Evolutionary conservation across 495 filamentous ascomycete species (phyloP).

Genomic region (Lichina pygmaea): DNA sequence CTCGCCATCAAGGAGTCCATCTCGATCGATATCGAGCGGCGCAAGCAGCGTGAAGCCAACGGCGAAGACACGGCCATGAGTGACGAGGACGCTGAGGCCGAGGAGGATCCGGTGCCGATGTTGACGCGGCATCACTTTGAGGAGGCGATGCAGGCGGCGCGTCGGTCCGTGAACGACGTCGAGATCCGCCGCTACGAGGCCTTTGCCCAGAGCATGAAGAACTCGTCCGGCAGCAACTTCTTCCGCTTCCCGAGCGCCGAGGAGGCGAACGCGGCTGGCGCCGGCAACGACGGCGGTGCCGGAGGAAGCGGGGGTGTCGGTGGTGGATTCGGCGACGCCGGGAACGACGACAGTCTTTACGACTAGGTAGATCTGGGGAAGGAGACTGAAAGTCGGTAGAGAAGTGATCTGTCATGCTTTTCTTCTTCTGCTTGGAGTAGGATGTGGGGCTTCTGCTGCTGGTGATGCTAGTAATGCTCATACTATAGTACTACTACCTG

Average conservation of each 20-base stretch:
- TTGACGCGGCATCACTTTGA: constrained; percentile 93
- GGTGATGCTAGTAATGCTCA: no score
- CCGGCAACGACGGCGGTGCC: constrained; percentile 23
- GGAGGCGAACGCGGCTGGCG: constrained; percentile 26
- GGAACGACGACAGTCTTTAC: constrained; percentile 75
- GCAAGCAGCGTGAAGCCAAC: constrained; percentile 65
- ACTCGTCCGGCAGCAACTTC: constrained; percentile 74
- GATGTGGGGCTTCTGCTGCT: no score
- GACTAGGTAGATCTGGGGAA: constrained; percentile 13
- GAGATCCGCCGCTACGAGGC: constrained; percentile 96
- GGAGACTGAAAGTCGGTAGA: no score
- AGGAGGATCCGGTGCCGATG: constrained; percentile 85
- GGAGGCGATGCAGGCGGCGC: constrained; percentile 86
- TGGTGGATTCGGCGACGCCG: constrained; percentile 18
- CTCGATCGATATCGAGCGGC: constrained; percentile 57
- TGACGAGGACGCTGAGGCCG: constrained; percentile 51
- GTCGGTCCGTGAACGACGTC: constrained; percentile 82
- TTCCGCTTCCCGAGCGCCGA: constrained; percentile 81
- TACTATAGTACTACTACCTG: no score
- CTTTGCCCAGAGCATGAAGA: constrained; percentile 97
- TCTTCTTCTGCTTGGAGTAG: no score
- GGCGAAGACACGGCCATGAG: constrained; percentile 55
- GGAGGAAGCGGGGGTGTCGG: not conserved
- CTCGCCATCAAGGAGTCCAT: constrained; percentile 98
- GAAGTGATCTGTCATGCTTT: no score